phyloP scores from a whole-genome alignment of 345 rosid genomes.

The Firmiana major region DNA sequence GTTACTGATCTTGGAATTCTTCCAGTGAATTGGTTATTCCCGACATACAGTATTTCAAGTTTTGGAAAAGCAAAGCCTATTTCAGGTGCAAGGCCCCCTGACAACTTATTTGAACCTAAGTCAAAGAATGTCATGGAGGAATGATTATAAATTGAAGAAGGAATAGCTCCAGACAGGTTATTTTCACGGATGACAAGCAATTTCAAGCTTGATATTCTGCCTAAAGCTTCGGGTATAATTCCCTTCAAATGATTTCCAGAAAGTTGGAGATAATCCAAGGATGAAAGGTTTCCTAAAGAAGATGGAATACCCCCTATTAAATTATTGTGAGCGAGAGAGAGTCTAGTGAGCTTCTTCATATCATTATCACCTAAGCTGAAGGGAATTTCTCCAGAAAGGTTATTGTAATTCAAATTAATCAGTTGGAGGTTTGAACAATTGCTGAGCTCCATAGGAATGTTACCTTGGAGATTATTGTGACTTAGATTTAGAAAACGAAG shows the following conservation, averaged over 20 bases:
- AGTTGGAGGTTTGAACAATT: background rate
- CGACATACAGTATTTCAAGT: background rate
- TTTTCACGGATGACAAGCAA: background rate
- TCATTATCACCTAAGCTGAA: background rate
- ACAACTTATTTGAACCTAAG: too few relatives aligned
- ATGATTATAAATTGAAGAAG: slow-evolving; percentile 27
- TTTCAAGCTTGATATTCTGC: background rate
- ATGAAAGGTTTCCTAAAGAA: background rate
- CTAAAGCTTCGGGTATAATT: background rate
- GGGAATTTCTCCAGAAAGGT: background rate
- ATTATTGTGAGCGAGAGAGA: background rate
- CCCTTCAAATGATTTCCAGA: background rate
- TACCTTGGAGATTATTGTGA: background rate
- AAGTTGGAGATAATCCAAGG: background rate
- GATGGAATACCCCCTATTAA: background rate
- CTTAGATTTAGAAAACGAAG: too few relatives aligned
- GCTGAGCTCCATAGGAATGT: background rate
- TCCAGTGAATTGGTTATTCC: slow-evolving; percentile 23
- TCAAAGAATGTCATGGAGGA: slow-evolving; percentile 6
- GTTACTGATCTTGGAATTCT: slow-evolving; percentile 23
- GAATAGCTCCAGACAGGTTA: background rate
- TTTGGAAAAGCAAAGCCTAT: slow-evolving; percentile 19
- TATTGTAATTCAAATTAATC: background rate
- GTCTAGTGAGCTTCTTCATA: background rate
- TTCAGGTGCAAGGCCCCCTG: background rate